Conservation (phyloP, 2,329 filamentous ascomycete genomes). For the Exophiala aquamarina region DNA sequence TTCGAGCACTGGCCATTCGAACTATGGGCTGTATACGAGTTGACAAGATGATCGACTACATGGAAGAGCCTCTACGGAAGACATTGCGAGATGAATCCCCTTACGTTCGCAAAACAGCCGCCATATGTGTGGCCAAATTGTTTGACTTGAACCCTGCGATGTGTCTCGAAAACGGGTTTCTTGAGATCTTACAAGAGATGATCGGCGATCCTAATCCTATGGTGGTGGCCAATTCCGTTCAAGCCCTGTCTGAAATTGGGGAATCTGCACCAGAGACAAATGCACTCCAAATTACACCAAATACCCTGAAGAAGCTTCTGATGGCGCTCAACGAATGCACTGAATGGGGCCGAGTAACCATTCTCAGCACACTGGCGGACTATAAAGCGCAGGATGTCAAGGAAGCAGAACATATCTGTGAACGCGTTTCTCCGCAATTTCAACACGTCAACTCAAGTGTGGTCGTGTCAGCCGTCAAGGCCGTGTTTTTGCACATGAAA, state of each 20-base stretch:
- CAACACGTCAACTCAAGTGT: conserved; percentile 98
- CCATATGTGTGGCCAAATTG: conserved; percentile 95
- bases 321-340: conserved; percentile 98
- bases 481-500: conserved; percentile 95
- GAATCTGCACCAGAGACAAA: conserved; percentile 89
- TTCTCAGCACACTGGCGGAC: conserved; percentile 83
- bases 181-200: conserved; percentile 90
- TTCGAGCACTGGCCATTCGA: conserved; percentile 89
- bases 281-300: conserved; percentile 77
- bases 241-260: conserved; percentile 85
- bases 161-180: conserved; percentile 95
- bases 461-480: conserved; percentile 94
- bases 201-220: conserved; percentile 98
- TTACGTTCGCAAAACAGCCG: conserved; percentile 96
- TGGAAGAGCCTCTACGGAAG: conserved; percentile 96
- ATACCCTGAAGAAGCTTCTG: conserved; percentile 88
- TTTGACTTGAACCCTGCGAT: conserved; percentile 91
- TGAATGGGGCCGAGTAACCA: conserved; percentile 95
- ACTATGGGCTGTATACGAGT: conserved; percentile 99
- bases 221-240: conserved; percentile 97
- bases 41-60: conserved; percentile 99
- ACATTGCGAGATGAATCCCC: conserved; percentile 95
- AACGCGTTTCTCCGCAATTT: conserved; percentile 92
- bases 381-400: conserved; percentile 86
- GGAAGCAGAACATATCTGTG: conserved; percentile 97